phyloP scores from a whole-genome alignment of 768 basidiomycete species.

The Russula sp. region DNA sequence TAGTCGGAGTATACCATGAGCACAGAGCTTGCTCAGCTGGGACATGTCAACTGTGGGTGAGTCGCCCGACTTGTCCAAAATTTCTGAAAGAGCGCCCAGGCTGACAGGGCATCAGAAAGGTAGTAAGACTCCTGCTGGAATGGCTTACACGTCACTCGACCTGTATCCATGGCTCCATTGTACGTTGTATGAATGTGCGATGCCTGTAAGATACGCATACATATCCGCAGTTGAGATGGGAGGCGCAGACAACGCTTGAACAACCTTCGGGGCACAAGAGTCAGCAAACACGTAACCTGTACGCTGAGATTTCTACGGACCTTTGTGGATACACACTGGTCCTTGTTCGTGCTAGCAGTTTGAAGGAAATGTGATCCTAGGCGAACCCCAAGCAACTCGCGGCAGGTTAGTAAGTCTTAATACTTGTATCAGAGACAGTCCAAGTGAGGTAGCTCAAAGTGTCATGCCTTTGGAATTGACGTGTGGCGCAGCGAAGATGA shows the following conservation, averaged over 20 bases:
- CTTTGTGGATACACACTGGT: constrained; percentile 47
- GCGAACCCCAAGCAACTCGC: constrained; percentile 47
- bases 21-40: constrained; percentile 49
- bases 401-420: constrained; percentile 50
- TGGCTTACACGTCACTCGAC: constrained; percentile 53
- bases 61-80: constrained; percentile 43
- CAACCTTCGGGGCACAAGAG: constrained; percentile 31
- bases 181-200: constrained; percentile 47
- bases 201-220: constrained; percentile 45
- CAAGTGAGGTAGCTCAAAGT: background rate
- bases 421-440: background rate
- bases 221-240: constrained; percentile 50
- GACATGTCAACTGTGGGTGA: constrained; percentile 48
- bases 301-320: constrained; percentile 26
- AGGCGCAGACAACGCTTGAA: constrained; percentile 44
- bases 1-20: constrained; percentile 44
- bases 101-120: constrained; percentile 30
- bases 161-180: constrained; percentile 56
- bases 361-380: constrained; percentile 52
- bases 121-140: background rate
- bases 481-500: constrained; percentile 54
- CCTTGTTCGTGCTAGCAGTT: constrained; percentile 43
- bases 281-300: background rate
- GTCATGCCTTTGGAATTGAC: constrained; percentile 50
- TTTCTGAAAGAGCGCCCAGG: constrained; percentile 49